Base-by-base conservation (phyloP, 331 rosid species). In the Stylosanthes scabra region DNA sequence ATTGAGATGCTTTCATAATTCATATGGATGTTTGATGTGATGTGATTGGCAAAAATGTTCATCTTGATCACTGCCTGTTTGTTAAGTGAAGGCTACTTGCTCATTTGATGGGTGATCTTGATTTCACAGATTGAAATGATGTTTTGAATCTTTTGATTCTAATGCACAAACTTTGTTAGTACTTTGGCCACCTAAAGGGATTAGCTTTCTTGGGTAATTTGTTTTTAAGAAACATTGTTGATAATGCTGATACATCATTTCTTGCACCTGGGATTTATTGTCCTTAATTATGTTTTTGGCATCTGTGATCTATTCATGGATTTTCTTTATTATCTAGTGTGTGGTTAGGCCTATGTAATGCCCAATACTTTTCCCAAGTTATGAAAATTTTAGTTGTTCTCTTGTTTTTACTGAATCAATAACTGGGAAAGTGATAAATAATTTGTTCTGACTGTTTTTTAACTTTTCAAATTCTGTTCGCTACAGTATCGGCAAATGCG, bases 401-500 rank as follows among this genome's bases (percentile, higher is more conserved):
- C 47, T 40, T 14, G 12, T 15, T 27, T 49, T 8, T 41, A n/a
- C 2, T 70, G 29, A 28, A 37, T 50, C 71, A 41, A n/a, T 42
- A 56, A 55, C 46, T 29, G 47, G 73, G 62, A 58, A 74, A 20
- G 71, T 71, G 55, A 47, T 37, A 52, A 11, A 39, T n/a, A 29
- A 29, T 15, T 59, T 70, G 39, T 68, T 80, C 44, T 58, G 27
- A 42, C 25, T 64, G n/a, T 46, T 20, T n/a, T n/a, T 44, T 37
- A 37, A 11, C 14, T 56, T 31, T 76, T 75, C 42, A 34, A 49
- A 66, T 78, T 71, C 13, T 59, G 71, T 75, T 78, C 64, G 52
- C 72, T 50, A 80, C 85, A 85, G 99, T 94, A 94, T 82, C 91
- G 93, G 50, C 99, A 94, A 64, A 94, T 83, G 97, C 87, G 99